Evolutionary conservation across 345 rosid genomes (phyloP).

Genomic region (Pseudoturritis turrita): DNA sequence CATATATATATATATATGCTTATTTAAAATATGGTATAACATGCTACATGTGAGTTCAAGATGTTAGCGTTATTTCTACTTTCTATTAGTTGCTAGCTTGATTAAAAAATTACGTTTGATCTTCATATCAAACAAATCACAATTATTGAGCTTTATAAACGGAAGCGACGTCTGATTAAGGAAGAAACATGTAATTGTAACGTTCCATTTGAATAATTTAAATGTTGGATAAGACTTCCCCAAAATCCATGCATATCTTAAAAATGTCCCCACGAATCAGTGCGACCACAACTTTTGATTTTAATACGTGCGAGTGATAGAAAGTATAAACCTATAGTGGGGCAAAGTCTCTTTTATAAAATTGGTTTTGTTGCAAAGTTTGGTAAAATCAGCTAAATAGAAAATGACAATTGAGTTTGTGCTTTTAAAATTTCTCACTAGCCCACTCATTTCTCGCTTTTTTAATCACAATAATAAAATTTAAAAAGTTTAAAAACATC

Average conservation of each 20-base stretch:
- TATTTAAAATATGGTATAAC: not conserved
- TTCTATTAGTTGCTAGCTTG: not conserved
- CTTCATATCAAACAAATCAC: not conserved
- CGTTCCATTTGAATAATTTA: not conserved
- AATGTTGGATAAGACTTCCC: slow-evolving; percentile 8
- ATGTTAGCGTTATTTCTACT: not conserved
- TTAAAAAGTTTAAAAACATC: too few species aligned
- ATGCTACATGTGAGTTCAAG: slow-evolving; percentile 14
- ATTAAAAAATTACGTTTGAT: not conserved
- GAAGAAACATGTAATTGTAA: not conserved
- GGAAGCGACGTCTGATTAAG: not conserved
- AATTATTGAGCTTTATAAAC: not conserved
- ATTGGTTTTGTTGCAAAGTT: slow-evolving; percentile 5
- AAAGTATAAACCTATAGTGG: slow-evolving; percentile 19
- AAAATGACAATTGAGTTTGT: slow-evolving; percentile 1
- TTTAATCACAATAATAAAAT: too few species aligned
- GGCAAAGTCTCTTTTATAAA: not conserved
- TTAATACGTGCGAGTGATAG: slow-evolving; percentile 4
- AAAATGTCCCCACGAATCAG: slow-evolving; percentile 12
- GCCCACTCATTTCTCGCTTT: not conserved
- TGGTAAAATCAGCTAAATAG: slow-evolving; percentile 20
- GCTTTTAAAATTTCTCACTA: not conserved
- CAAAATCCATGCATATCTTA: slow-evolving; percentile 12
- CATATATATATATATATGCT: not conserved
- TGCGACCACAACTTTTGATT: slow-evolving; percentile 16